Evolutionary conservation across 164 flowering plant species (phyloP).

Genomic region (Cinnamomum micranthum): DNA sequence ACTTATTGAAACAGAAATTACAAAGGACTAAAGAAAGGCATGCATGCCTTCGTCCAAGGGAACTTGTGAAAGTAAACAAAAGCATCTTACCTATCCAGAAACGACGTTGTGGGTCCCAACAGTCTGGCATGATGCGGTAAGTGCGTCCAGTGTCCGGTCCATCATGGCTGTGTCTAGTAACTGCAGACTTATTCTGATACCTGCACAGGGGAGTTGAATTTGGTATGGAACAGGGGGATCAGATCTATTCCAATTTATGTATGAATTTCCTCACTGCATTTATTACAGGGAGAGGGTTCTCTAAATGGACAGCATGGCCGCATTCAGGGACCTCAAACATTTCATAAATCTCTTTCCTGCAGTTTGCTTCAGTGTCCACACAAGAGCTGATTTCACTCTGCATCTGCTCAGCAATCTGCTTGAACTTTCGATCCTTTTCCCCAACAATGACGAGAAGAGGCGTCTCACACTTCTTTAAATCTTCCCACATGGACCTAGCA

Average conservation of each 20-base stretch:
- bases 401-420: slow-evolving; percentile 56
- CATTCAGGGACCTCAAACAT: slow-evolving; percentile 53
- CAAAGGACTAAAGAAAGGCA: too few relatives aligned
- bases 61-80: too few relatives aligned
- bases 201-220: background rate
- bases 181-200: background rate
- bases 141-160: background rate
- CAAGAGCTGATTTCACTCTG: slow-evolving; percentile 20
- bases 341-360: slow-evolving; percentile 14
- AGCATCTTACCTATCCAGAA: background rate
- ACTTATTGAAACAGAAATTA: too few relatives aligned
- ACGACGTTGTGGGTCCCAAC: background rate
- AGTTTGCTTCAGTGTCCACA: slow-evolving; percentile 7
- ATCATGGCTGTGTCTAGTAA: background rate
- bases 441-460: slow-evolving; percentile 70
- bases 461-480: slow-evolving; percentile 46
- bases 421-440: slow-evolving; percentile 78
- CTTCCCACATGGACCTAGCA: slow-evolving; percentile 84
- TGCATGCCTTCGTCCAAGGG: too few relatives aligned
- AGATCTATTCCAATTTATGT: slow-evolving; percentile 7
- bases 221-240: background rate
- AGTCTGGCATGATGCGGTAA: background rate
- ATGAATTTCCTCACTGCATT: slow-evolving; percentile 49
- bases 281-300: slow-evolving; percentile 68
- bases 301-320: slow-evolving; percentile 95